Evolutionary conservation across 768 basidiomycete genomes (phyloP).

Genomic region (Peribolospora baueri): DNA sequence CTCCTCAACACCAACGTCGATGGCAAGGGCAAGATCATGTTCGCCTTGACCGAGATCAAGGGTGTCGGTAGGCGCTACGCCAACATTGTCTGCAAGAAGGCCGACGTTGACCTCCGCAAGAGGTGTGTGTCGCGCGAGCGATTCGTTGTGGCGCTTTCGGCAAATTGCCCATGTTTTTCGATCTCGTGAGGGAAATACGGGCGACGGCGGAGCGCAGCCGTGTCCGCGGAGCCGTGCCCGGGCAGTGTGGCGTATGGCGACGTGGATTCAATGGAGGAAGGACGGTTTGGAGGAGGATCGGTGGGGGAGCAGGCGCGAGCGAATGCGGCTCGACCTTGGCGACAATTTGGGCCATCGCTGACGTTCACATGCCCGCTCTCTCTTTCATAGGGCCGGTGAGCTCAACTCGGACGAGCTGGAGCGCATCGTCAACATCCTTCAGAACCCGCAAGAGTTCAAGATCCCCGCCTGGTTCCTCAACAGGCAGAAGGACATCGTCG

Average conservation of each 20-base stretch:
- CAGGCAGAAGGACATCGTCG: conserved; percentile 92
- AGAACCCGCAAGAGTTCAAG: conserved; percentile 98
- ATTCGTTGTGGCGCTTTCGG: neutral
- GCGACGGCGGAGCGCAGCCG: too few species aligned
- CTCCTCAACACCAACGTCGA: conserved; percentile 98
- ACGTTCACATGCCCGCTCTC: neutral
- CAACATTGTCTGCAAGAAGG: conserved; percentile 99
- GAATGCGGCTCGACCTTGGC: too few species aligned
- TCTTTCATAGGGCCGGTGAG: conserved; percentile 58
- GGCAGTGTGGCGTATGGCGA: neutral
- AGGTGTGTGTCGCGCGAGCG: conserved; percentile 35
- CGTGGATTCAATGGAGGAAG: neutral
- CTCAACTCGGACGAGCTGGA: conserved; percentile 99
- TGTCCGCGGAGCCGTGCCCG: too few species aligned
- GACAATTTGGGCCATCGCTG: neutral
- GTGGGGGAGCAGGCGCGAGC: neutral
- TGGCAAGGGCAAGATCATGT: conserved; percentile 93
- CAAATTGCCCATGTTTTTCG: neutral
- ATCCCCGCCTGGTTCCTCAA: conserved; percentile 98
- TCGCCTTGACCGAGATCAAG: conserved; percentile 98
- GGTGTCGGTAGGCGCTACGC: conserved; percentile 98
- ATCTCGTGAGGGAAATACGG: too few species aligned
- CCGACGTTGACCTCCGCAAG: conserved; percentile 94
- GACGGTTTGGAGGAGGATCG: neutral
- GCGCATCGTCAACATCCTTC: conserved; percentile 95